Percentiles rank a stretch among this genome's conserved stretches.
phyloP scores from a whole-genome alignment of 345 rosid species.

The Linum trigynum region DNA sequence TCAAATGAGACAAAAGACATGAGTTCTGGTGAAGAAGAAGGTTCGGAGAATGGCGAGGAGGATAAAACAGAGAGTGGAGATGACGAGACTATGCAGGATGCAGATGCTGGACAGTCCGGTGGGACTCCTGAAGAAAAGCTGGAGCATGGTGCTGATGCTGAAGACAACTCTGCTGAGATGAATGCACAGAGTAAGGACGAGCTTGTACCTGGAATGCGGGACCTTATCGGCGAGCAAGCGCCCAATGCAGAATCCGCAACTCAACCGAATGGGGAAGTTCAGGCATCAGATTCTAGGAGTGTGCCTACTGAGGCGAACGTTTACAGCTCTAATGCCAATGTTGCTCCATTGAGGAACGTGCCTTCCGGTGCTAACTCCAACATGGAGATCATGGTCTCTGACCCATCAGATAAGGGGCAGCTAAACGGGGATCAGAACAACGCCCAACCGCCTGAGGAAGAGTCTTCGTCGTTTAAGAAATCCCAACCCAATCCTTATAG shows the following conservation, averaged over 20 bases:
- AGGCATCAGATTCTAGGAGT: conserved; percentile 36
- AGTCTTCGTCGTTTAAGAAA: conserved; percentile 37
- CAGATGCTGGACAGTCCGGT: conserved; percentile 29
- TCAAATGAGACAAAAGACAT: conserved; percentile 25
- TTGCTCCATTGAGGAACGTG: conserved; percentile 36
- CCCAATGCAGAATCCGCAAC: conserved; percentile 45
- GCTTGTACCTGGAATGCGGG: conserved; percentile 33
- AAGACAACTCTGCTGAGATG: conserved; percentile 27
- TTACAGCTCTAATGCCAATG: conserved; percentile 33
- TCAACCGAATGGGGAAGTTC: conserved; percentile 38
- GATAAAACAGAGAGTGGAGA: conserved; percentile 27
- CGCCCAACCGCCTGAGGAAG: conserved; percentile 33
- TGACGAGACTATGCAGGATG: conserved; percentile 41
- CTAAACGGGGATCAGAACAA: conserved; percentile 37
- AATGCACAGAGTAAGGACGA: conserved; percentile 32
- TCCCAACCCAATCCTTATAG: conserved; percentile 65
- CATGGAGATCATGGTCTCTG: conserved; percentile 38
- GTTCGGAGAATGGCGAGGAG: conserved; percentile 12
- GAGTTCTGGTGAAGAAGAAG: conserved; percentile 33
- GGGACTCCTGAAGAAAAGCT: conserved; percentile 30
- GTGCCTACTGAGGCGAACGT: conserved; percentile 39
- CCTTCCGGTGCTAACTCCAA: conserved; percentile 45
- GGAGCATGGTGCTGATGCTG: conserved; percentile 29
- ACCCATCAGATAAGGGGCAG: conserved; percentile 40
- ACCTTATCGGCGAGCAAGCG: conserved; percentile 22